Conservation (phyloP, 805 yeast species). For the Wickerhamiella slavikovae region DNA sequence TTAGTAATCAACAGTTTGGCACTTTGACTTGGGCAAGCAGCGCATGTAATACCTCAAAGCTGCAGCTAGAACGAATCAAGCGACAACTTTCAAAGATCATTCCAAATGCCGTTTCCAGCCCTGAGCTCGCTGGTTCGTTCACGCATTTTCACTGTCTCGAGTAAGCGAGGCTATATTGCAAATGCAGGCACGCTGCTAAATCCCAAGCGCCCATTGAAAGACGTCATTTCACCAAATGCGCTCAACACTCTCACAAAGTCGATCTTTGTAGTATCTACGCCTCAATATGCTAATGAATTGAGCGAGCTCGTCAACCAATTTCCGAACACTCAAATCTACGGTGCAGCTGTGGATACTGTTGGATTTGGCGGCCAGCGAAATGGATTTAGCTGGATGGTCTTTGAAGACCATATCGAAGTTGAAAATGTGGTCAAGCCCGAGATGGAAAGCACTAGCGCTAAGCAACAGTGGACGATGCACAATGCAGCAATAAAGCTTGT, state of each 20-base stretch:
- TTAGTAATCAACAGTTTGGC: too few species aligned
- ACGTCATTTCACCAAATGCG: constrained; percentile 9
- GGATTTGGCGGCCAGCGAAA: constrained; percentile 16
- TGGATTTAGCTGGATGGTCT: constrained; percentile 13
- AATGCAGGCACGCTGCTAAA: constrained; percentile 15
- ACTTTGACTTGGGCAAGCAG: too few species aligned
- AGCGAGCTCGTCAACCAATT: constrained; percentile 5
- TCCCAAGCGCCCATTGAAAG: constrained; percentile 8
- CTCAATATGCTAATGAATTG: constrained; percentile 17
- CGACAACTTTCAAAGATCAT: too few species aligned
- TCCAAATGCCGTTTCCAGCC: too few species aligned
- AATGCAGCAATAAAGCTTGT: constrained; percentile 3
- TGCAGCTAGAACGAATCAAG: too few species aligned
- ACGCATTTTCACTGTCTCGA: too few species aligned
- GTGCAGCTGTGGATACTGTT: constrained; percentile 15
- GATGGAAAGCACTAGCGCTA: constrained; percentile 1
- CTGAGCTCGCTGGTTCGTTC: too few species aligned
- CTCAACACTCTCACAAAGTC: constrained; percentile 9
- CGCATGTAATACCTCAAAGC: too few species aligned
- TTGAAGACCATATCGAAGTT: constrained; percentile 7
- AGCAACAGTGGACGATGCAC: constrained; percentile 8
- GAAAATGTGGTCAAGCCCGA: constrained; percentile 7
- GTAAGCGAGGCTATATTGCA: too few species aligned
- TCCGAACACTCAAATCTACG: constrained; percentile 13
- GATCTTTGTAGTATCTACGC: constrained; percentile 17